A percentile compares a stretch with the other conserved stretches of the same genome.
Evolutionary conservation across 768 basidiomycete species (phyloP).

Genomic region (Russula abietina): DNA sequence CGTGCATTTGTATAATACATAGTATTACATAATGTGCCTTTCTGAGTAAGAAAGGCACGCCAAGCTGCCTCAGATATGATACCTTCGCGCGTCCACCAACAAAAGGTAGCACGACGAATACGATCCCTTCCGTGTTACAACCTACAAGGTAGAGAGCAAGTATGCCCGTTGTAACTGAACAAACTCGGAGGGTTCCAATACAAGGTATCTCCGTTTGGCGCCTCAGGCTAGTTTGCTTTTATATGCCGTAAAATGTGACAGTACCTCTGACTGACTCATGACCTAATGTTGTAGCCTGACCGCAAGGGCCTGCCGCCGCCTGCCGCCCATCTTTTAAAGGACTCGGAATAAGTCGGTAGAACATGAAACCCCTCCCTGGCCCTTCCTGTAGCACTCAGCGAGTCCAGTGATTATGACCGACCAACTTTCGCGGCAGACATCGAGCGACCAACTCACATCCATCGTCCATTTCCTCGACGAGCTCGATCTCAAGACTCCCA

Average conservation of each 20-base stretch:
- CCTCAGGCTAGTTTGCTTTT: neutral
- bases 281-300: neutral
- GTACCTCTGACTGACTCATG: neutral
- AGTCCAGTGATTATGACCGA: neutral
- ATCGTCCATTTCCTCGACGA: constrained; percentile 12
- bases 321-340: neutral
- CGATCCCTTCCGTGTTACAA: neutral
- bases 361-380: neutral
- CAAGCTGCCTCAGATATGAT: too few species aligned
- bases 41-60: neutral
- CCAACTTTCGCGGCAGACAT: neutral
- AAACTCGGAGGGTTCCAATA: neutral
- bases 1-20: constrained; percentile 21
- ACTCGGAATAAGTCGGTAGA: neutral
- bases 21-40: constrained; percentile 15
- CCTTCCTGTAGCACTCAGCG: neutral
- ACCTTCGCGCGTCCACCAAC: neutral
- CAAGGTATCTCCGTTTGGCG: neutral
- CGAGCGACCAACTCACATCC: constrained; percentile 7
- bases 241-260: too few species aligned
- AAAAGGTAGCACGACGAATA: neutral
- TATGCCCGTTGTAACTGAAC: neutral
- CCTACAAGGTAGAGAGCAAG: neutral
- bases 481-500: constrained; percentile 6
- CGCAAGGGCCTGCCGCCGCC: neutral